A percentile compares a stretch with the other conserved stretches of the same genome.
phyloP scores from a whole-genome alignment of 257 asterid species.

The Lavandula angustifolia region DNA sequence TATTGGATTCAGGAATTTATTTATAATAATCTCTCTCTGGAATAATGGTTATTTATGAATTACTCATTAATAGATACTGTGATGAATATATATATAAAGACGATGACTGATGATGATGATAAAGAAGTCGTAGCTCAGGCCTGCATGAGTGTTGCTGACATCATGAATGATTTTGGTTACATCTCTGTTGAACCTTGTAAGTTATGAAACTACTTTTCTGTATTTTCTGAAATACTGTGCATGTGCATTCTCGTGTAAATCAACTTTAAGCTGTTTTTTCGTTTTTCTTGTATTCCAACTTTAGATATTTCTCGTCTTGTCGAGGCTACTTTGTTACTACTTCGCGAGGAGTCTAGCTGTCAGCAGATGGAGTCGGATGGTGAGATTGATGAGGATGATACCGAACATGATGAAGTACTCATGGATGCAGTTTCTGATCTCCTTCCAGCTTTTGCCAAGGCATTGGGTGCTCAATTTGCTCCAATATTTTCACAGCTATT shows the following conservation, averaged over 20 bases:
- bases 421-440: slow-evolving; percentile 99
- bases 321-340: slow-evolving; percentile 74
- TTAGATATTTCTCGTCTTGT: slow-evolving; percentile 72
- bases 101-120: slow-evolving; percentile 93
- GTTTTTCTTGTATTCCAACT: slow-evolving; percentile 26
- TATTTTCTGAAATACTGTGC: slow-evolving; percentile 21
- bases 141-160: slow-evolving; percentile 82
- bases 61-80: slow-evolving; percentile 56
- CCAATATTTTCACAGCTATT: slow-evolving; percentile 74
- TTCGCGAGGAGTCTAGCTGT: slow-evolving; percentile 80
- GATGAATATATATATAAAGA: slow-evolving; percentile 77
- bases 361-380: slow-evolving; percentile 82
- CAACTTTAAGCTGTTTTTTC: slow-evolving; percentile 19
- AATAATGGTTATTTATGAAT: slow-evolving; percentile 17
- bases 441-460: slow-evolving; percentile 96
- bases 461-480: slow-evolving; percentile 86
- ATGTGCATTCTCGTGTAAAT: slow-evolving; percentile 26
- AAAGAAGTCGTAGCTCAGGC: slow-evolving; percentile 99
- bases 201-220: slow-evolving; percentile 37
- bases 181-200: slow-evolving; percentile 88
- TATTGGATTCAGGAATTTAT: slow-evolving; percentile 16
- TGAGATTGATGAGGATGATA: slow-evolving; percentile 81
- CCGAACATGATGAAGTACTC: slow-evolving; percentile 94
- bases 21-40: slow-evolving; percentile 7
- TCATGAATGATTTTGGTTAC: slow-evolving; percentile 78